Conservation (phyloP, 2,329 filamentous ascomycete genomes). For the Iodosphaeria phyllophila region DNA sequence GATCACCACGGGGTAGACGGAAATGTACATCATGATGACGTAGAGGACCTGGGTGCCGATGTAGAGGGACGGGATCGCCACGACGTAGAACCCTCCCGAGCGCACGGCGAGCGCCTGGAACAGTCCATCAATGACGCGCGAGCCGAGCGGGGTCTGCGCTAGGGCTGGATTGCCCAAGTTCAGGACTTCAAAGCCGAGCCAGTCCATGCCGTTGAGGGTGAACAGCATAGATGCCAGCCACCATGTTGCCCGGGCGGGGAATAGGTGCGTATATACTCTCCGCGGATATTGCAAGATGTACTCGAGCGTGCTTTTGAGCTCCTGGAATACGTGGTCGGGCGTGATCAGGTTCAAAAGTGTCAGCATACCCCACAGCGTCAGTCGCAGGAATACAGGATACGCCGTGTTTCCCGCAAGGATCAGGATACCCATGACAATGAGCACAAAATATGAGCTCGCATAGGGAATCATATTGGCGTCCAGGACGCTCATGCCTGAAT, state of each 20-base stretch:
- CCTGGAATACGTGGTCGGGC: constrained; percentile 10
- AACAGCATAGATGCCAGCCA: constrained; percentile 27
- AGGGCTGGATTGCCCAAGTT: constrained; percentile 30
- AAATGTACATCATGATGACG: constrained; percentile 49
- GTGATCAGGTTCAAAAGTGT: constrained; percentile 9
- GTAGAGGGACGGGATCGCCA: constrained; percentile 26
- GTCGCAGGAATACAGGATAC: constrained; percentile 27
- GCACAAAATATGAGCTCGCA: constrained; percentile 17
- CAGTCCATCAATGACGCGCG: constrained; percentile 30
- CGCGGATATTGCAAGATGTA: constrained; percentile 19
- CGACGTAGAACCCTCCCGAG: constrained; percentile 34
- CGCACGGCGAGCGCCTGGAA: constrained; percentile 31
- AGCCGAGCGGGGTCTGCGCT: constrained; percentile 20
- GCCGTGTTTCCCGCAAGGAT: constrained; percentile 30
- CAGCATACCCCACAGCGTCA: constrained; percentile 25
- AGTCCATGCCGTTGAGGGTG: constrained; percentile 19
- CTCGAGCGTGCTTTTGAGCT: constrained; percentile 15
- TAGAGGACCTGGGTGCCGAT: constrained; percentile 41
- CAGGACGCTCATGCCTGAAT: constrained; percentile 35
- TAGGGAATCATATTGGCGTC: constrained; percentile 32
- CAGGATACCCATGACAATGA: constrained; percentile 11
- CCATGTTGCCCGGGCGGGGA: constrained; percentile 33
- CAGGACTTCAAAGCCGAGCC: constrained; percentile 31
- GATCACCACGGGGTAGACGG: constrained; percentile 42
- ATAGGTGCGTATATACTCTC: constrained; percentile 27